Evolutionary conservation across 768 basidiomycete species (phyloP).

Genomic region (Lentinula guzmanii): DNA sequence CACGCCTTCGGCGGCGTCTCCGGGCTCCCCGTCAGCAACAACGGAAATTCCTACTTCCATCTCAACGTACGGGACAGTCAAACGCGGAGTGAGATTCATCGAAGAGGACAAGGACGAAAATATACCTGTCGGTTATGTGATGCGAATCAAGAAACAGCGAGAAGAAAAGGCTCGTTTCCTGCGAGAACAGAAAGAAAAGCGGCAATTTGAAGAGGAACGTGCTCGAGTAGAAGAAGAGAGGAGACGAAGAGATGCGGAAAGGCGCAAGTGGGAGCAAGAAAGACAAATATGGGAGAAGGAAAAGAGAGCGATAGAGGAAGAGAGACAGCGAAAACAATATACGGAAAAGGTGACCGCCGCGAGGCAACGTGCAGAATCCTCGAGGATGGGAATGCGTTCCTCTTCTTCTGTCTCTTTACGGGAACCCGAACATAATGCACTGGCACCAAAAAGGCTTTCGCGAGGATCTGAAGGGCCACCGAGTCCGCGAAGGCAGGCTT

Average conservation of each 20-base stretch:
- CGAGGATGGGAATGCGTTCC: constrained; percentile 27
- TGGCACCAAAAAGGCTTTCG: constrained; percentile 30
- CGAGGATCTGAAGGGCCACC: constrained; percentile 29
- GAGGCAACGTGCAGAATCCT: constrained; percentile 45
- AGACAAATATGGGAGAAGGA: constrained; percentile 45
- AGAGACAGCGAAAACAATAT: constrained; percentile 45
- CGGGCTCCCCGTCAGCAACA: constrained; percentile 1
- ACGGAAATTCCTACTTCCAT: background rate
- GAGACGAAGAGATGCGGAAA: constrained; percentile 36
- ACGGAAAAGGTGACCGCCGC: constrained; percentile 58
- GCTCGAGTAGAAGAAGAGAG: constrained; percentile 37
- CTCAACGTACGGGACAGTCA: constrained; percentile 14
- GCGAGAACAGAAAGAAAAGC: constrained; percentile 50
- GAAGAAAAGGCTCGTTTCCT: constrained; percentile 69
- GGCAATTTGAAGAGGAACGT: constrained; percentile 41
- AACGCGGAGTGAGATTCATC: constrained; percentile 60
- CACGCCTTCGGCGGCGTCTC: constrained; percentile 5
- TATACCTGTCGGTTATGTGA: constrained; percentile 62
- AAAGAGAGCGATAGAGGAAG: constrained; percentile 46
- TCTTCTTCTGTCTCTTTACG: constrained; percentile 34
- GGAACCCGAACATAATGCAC: constrained; percentile 33
- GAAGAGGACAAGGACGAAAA: constrained; percentile 64
- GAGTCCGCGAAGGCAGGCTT: constrained; percentile 36
- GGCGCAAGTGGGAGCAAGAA: constrained; percentile 37
- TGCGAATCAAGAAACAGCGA: constrained; percentile 66